A percentile compares a stretch with the other conserved stretches of the same genome.
These are phyloP conservation scores for Stephanocyclus meneghinianus DNA, from an alignment of 352 stramenopile species.

Conservation along the genomic window DNA sequence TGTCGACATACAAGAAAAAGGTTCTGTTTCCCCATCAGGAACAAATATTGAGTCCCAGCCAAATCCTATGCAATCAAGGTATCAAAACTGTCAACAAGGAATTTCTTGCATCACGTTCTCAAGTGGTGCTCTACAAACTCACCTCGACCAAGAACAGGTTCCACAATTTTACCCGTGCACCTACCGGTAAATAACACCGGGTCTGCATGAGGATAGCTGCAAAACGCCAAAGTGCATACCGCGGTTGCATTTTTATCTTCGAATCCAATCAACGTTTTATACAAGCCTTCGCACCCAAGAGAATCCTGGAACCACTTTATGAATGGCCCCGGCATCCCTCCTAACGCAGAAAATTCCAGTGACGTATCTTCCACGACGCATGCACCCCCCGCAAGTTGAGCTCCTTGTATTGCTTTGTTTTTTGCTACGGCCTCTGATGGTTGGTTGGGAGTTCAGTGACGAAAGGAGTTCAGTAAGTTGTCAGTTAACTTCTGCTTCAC, in stretches of 20 bases:
- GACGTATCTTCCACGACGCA: conserved; percentile 93
- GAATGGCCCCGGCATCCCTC: conserved; percentile 93
- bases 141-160: conserved; percentile 75
- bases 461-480: background rate
- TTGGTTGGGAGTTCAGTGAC: background rate
- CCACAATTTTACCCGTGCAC: conserved; percentile 90
- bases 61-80: conserved; percentile 55
- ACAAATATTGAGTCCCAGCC: conserved; percentile 84
- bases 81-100: background rate
- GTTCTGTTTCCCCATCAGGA: conserved; percentile 61
- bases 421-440: conserved; percentile 74
- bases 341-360: conserved; percentile 92
- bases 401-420: conserved; percentile 78
- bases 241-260: conserved; percentile 93
- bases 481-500: no score
- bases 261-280: conserved; percentile 92
- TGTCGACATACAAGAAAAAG: conserved; percentile 74
- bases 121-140: background rate
- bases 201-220: conserved; percentile 83
- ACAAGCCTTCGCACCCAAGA: conserved; percentile 88
- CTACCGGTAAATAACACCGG: conserved; percentile 93
- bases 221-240: conserved; percentile 94
- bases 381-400: conserved; percentile 74
- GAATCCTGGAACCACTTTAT: conserved; percentile 96
- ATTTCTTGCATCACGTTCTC: background rate